Evolutionary conservation across 2,329 filamentous ascomycete genomes (phyloP).

Genomic region (Botryosphaeria dothidea): DNA sequence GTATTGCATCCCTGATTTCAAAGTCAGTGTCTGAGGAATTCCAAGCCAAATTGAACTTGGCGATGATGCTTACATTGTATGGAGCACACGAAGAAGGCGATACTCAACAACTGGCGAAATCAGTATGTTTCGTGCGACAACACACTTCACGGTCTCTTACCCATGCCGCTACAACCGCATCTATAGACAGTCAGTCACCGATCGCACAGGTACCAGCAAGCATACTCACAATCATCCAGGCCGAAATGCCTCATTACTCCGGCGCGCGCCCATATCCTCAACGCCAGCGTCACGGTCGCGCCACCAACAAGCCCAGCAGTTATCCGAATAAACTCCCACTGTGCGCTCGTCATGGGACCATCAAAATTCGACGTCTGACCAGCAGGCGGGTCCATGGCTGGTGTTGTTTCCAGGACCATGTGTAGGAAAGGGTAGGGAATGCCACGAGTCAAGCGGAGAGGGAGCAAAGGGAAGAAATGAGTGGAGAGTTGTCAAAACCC

Average conservation of each 20-base stretch:
- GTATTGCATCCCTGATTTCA: background rate
- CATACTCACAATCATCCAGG: conserved; percentile 1
- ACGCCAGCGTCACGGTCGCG: background rate
- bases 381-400: background rate
- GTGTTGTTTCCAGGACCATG: background rate
- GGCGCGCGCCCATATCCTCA: background rate
- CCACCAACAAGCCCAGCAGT: background rate
- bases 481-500: background rate
- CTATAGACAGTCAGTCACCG: background rate
- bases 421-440: background rate
- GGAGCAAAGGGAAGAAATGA: background rate
- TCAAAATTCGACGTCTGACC: conserved; percentile 3
- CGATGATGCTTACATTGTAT: background rate
- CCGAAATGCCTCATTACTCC: background rate
- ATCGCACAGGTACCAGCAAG: background rate
- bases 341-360: background rate
- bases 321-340: background rate
- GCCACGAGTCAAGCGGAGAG: background rate
- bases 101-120: background rate
- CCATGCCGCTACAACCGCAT: conserved; percentile 7
- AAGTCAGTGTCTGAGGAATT: background rate
- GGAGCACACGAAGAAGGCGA: conserved; percentile 1
- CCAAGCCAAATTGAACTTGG: background rate
- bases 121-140: background rate
- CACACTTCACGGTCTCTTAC: background rate